These are phyloP conservation scores for Nigrospora osmanthi DNA, from an alignment of 2,329 filamentous ascomycete genomes.

Conservation along the genomic window DNA sequence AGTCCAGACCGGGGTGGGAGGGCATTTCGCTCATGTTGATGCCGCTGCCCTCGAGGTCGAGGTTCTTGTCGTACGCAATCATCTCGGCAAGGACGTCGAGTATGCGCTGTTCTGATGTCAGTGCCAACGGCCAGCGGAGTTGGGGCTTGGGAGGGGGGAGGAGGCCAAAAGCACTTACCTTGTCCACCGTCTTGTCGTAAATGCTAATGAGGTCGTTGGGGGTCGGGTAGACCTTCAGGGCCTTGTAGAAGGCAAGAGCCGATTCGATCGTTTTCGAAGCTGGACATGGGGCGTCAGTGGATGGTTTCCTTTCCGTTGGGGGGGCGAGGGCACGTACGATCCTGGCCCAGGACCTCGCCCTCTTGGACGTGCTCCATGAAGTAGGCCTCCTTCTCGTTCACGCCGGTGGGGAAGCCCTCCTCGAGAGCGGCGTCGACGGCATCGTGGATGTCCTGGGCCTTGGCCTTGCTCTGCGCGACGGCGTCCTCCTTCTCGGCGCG, in stretches of 20 bases:
- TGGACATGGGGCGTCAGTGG: constrained; percentile 21
- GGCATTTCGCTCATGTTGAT: constrained; percentile 38
- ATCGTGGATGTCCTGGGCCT: constrained; percentile 66
- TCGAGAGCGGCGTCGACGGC: constrained; percentile 77
- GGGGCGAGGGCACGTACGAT: constrained; percentile 52
- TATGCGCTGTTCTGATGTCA: constrained; percentile 54
- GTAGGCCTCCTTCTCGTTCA: constrained; percentile 90
- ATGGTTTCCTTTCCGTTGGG: neutral
- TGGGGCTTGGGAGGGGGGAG: too few species aligned
- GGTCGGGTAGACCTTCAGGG: constrained; percentile 94
- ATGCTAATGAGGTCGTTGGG: constrained; percentile 89
- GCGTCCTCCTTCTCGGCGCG: constrained; percentile 67
- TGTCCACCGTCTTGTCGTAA: constrained; percentile 97
- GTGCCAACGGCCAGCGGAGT: neutral
- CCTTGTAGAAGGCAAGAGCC: constrained; percentile 94
- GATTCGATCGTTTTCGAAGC: constrained; percentile 69
- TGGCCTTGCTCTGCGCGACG: constrained; percentile 54
- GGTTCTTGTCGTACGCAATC: constrained; percentile 81
- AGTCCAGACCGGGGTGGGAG: constrained; percentile 44
- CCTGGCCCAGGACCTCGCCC: constrained; percentile 75
- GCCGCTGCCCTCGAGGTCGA: constrained; percentile 43
- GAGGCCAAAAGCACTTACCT: constrained; percentile 48
- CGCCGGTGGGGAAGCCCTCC: constrained; percentile 82
- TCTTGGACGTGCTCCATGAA: constrained; percentile 93
- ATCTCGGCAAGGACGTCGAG: constrained; percentile 96